Evolutionary conservation across 768 basidiomycete species (phyloP).

Genomic region (Lactarius quietus): DNA sequence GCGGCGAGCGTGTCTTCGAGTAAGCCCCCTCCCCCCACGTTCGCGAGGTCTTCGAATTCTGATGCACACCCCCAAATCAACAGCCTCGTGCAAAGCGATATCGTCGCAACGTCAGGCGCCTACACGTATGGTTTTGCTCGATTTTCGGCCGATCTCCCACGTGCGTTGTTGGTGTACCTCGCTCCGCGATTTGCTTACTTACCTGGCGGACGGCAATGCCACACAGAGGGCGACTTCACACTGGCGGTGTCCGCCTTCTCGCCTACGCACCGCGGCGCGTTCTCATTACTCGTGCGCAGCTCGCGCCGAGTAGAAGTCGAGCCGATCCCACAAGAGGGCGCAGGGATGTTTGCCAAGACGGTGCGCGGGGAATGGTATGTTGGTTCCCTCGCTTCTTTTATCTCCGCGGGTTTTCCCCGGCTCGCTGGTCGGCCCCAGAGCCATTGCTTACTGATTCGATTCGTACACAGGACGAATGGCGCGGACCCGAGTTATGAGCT

Average conservation of each 20-base stretch:
- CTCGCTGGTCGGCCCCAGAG: background rate
- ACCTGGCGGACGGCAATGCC: background rate
- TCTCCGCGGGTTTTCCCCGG: too few relatives aligned
- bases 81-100: conserved; percentile 61
- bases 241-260: conserved; percentile 85
- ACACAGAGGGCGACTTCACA: conserved; percentile 72
- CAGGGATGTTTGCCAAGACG: conserved; percentile 79
- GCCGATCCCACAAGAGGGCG: conserved; percentile 78
- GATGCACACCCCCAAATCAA: background rate
- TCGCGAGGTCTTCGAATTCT: background rate
- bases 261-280: conserved; percentile 62
- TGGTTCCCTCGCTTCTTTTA: background rate
- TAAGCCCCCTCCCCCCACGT: conserved; percentile 39
- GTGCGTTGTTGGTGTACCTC: conserved; percentile 39
- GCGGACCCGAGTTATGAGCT: conserved; percentile 70
- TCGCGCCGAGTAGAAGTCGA: conserved; percentile 57
- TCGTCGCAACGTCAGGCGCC: conserved; percentile 70
- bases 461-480: conserved; percentile 59
- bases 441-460: conserved; percentile 51
- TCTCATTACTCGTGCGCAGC: conserved; percentile 60
- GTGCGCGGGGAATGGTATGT: conserved; percentile 73
- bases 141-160: conserved; percentile 45
- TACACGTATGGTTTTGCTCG: conserved; percentile 78
- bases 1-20: conserved; percentile 72
- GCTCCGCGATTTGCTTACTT: background rate